Percentiles rank a stretch among this genome's conserved stretches.
phyloP scores from a whole-genome alignment of 345 rosid species.

The Firmiana major region DNA sequence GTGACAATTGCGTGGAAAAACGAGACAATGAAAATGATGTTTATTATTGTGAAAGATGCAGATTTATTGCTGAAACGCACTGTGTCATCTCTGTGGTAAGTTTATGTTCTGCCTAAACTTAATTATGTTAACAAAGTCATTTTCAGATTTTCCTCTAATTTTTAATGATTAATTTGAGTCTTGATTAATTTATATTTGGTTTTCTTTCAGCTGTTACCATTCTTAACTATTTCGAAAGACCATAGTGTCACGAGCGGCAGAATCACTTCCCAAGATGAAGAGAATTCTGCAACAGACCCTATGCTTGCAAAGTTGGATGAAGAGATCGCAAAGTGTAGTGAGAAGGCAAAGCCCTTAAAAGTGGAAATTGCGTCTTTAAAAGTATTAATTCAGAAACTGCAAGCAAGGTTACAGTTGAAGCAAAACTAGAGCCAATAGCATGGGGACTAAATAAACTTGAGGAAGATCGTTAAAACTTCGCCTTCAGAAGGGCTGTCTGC shows the following conservation, averaged over 20 bases:
- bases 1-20: slow-evolving; percentile 14
- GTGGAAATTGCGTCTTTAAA: neutral
- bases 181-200: neutral
- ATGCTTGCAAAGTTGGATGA: neutral
- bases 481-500: neutral
- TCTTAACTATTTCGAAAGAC: neutral
- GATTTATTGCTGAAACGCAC: neutral
- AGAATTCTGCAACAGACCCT: neutral
- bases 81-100: slow-evolving; percentile 16
- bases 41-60: slow-evolving; percentile 4
- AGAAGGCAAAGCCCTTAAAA: neutral
- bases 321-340: neutral
- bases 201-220: neutral
- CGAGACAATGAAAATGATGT: neutral
- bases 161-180: neutral
- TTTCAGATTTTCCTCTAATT: too few species aligned
- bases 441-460: neutral
- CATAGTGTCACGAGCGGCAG: neutral
- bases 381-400: neutral
- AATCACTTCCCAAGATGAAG: neutral
- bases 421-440: neutral
- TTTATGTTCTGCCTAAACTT: neutral
- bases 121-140: neutral
- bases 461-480: neutral
- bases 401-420: neutral